phyloP scores from a whole-genome alignment of 75 land plant species.

The Cunninghamia lanceolata region DNA sequence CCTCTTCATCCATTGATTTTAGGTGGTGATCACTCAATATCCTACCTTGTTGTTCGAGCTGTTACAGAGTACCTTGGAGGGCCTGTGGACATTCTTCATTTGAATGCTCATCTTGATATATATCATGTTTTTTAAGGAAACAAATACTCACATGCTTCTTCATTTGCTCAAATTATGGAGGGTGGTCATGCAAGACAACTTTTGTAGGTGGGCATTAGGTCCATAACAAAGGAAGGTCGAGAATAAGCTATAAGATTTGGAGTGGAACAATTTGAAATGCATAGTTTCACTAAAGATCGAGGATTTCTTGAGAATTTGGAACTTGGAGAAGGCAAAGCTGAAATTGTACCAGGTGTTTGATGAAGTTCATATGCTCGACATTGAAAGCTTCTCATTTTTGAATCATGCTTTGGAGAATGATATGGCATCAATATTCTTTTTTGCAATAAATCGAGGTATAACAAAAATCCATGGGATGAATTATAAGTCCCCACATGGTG shows the following conservation, averaged over 20 bases:
- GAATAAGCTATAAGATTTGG: no score
- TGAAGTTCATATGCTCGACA: constrained; percentile 98
- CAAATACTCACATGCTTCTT: constrained; percentile 94
- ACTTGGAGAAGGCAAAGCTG: constrained; percentile 97
- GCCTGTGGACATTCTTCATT: constrained; percentile 90
- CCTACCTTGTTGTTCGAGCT: no score
- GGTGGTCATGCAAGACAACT: constrained; percentile 96
- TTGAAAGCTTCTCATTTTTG: constrained; percentile 91
- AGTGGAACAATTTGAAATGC: no score
- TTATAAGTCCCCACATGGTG: constrained; percentile 89
- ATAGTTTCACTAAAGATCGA: no score
- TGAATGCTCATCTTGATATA: constrained; percentile 98
- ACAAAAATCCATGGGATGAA: constrained; percentile 91
- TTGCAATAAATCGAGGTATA: constrained; percentile 88
- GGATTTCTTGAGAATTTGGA: no score
- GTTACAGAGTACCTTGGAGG: constrained; percentile 94
- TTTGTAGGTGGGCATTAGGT: constrained; percentile 82
- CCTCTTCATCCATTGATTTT: constrained; percentile 74
- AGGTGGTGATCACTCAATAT: no score
- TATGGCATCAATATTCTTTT: constrained; percentile 89
- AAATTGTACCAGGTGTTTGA: constrained; percentile 95
- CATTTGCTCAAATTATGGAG: constrained; percentile 98
- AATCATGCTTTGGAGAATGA: constrained; percentile 92
- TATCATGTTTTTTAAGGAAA: constrained; percentile 96
- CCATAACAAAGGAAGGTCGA: no score